Conservation (phyloP, 495 filamentous ascomycete species). For the Paragyromitra xinjiangensis region DNA sequence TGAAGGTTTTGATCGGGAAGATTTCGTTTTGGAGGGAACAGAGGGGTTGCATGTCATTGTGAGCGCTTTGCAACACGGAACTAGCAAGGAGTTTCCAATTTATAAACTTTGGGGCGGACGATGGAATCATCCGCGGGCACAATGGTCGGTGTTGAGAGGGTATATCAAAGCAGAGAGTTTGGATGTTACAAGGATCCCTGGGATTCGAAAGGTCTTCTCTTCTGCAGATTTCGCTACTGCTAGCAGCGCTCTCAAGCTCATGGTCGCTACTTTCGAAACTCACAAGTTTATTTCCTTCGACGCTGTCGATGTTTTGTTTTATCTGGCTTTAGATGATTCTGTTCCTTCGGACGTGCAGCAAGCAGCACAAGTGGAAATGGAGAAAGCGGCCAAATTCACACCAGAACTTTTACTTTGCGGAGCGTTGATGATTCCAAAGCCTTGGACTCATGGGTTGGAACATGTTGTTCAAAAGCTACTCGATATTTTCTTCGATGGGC, state of each 20-base stretch:
- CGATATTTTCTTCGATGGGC: constrained; percentile 70
- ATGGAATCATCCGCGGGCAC: constrained; percentile 85
- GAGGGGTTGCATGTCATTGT: constrained; percentile 83
- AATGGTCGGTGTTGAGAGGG: constrained; percentile 87
- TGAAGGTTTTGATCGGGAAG: constrained; percentile 81
- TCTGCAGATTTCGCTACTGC: constrained; percentile 78
- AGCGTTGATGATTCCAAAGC: constrained; percentile 66
- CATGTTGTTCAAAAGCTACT: constrained; percentile 70
- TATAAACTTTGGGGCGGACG: constrained; percentile 90
- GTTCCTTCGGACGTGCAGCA: constrained; percentile 51
- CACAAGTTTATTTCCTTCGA: constrained; percentile 89
- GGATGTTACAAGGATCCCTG: constrained; percentile 82
- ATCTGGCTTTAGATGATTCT: constrained; percentile 73
- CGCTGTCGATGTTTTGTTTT: constrained; percentile 81
- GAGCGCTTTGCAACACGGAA: constrained; percentile 75
- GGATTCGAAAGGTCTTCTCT: constrained; percentile 79
- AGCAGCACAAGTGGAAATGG: constrained; percentile 53
- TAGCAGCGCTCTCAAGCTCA: constrained; percentile 72
- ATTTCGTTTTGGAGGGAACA: constrained; percentile 72
- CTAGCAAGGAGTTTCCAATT: constrained; percentile 70
- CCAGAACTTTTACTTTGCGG: constrained; percentile 57
- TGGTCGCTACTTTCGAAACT: constrained; percentile 76
- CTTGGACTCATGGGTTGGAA: constrained; percentile 70
- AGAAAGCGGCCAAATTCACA: constrained; percentile 57
- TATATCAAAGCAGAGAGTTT: constrained; percentile 77